Evolutionary conservation across 306 rosid species (phyloP).

Genomic region (Fagus sylvatica): DNA sequence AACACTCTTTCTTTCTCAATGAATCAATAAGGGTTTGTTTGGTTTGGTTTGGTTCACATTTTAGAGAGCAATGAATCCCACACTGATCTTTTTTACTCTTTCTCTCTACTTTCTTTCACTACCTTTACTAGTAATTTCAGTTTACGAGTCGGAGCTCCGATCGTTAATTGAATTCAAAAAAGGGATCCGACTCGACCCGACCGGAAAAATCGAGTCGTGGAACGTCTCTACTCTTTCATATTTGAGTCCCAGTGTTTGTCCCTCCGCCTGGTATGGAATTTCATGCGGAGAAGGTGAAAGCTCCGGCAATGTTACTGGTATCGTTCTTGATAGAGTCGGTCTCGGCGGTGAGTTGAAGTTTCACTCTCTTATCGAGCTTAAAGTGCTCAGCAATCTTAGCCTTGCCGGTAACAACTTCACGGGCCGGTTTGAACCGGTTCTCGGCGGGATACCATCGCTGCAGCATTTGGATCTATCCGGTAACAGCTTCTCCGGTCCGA

Average conservation of each 20-base stretch:
- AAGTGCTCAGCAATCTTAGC: conserved; percentile 52
- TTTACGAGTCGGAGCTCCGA: conserved; percentile 70
- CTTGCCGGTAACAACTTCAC: conserved; percentile 72
- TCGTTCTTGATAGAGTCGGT: conserved; percentile 52
- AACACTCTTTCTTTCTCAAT: conserved; percentile 26
- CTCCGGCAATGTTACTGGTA: conserved; percentile 60
- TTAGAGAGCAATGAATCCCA: conserved; percentile 59
- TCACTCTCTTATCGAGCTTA: conserved; percentile 70
- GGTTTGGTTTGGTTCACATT: conserved; percentile 14
- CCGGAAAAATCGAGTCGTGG: conserved; percentile 51
- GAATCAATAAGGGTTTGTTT: conserved; percentile 46
- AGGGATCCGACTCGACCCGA: conserved; percentile 71
- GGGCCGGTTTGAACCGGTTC: conserved; percentile 72
- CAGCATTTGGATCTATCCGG: conserved; percentile 84
- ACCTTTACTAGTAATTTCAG: conserved; percentile 14
- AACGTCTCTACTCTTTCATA: not conserved
- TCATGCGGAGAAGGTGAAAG: conserved; percentile 48
- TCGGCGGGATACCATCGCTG: conserved; percentile 62
- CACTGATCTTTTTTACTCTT: conserved; percentile 8
- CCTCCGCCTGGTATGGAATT: conserved; percentile 62
- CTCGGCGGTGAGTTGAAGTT: conserved; percentile 78
- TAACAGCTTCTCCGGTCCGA: conserved; percentile 83
- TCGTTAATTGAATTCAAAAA: conserved; percentile 81
- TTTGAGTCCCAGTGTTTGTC: conserved; percentile 35
- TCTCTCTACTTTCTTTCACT: conserved; percentile 20